Conservation (phyloP, 345 rosid species). For the Rhodamnia argentea region DNA sequence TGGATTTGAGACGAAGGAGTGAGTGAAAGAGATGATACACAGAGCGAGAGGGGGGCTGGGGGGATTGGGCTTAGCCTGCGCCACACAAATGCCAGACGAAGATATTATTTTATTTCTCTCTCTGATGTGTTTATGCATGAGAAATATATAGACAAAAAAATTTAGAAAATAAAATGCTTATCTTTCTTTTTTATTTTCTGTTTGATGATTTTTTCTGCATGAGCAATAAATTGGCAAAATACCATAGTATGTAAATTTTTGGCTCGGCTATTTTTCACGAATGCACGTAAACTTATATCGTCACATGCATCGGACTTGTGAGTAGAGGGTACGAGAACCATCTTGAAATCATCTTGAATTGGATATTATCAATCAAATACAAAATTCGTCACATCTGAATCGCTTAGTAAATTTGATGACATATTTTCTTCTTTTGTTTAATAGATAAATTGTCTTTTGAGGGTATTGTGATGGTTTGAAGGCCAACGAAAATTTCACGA, state of each 20-base stretch:
- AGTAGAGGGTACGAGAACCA: background rate
- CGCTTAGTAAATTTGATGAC: too few species aligned
- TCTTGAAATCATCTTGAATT: background rate
- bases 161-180: background rate
- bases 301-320: background rate
- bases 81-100: background rate
- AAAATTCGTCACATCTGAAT: background rate
- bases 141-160: background rate
- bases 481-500: too few species aligned
- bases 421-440: background rate
- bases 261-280: background rate
- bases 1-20: background rate
- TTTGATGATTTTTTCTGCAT: background rate
- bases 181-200: background rate
- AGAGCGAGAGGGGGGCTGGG: too few species aligned
- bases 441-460: fast-evolving
- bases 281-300: background rate
- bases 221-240: background rate
- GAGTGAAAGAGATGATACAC: background rate
- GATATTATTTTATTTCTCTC: background rate
- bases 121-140: background rate
- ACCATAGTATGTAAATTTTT: background rate
- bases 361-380: too few species aligned
- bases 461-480: too few species aligned
- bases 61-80: background rate